Evolutionary conservation across 2,329 filamentous ascomycete genomes (phyloP), one percentile per base, ranked within the genome.

Genomic region (Cladorrhinum sp.): DNA sequence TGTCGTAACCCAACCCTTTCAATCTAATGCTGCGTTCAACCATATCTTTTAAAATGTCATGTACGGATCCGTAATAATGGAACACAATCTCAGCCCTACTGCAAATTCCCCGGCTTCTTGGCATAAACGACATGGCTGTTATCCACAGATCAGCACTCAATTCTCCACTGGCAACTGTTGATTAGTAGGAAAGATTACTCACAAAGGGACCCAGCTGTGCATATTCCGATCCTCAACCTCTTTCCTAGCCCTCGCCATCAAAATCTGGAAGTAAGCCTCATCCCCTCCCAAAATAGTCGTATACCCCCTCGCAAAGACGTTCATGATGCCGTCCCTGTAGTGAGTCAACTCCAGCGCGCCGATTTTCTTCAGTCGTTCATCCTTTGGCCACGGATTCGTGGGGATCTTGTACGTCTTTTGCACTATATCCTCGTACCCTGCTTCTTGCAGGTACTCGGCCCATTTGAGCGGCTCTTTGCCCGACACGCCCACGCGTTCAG

Each of bases 301-400:
- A 25, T 59, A 59, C 23, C 57, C 57, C 50, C 57, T 16, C 8
- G 57, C 57, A 55, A 59, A 59, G 2, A 59, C 57, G 54, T 59
- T 59, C 48, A 53, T 53, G 36, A 59, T 59, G 1, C 57, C 57
- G 3, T 59, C 57, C 29, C 57, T 22, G 13, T 54, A 59, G 24
- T 59, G 57, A 23, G 52, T 55, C 59, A 65, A 60, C 52, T 65
- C 63, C 23, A 65, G 60, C 6, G 63, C 65, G n/a, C 66, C 67
- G 7, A 68, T 61, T 8, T 65, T 62, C 60, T 68, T 68, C 22
- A 67, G 60, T 12, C 67, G 61, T 54, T 64, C 57, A 50, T 67
- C 65, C 48, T 58, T 61, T 12, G 66, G 60, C 67, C 66, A 68
- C 2, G 67, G 65, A 51, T 61, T 68, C 48, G 58, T 59, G 1